Evolutionary conservation across 441 rosid species (phyloP), one percentile per base, ranked within the genome.

Genomic region (Populus trichocarpa): DNA sequence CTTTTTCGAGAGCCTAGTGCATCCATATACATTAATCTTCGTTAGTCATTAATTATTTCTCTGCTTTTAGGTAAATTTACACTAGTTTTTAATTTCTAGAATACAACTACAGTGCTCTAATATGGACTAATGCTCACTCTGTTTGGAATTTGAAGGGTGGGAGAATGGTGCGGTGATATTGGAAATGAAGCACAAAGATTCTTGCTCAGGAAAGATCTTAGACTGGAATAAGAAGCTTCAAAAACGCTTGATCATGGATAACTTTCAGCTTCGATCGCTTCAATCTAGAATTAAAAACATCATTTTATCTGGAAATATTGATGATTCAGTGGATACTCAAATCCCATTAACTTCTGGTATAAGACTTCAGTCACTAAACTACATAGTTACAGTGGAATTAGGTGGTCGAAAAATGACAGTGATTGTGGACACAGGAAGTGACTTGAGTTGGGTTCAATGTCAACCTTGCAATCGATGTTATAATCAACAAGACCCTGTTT

Each of bases 361-460:
- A 46, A 87, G 83, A 69, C 91, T 94, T 20, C 79, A 86, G 71
- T 89, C 91, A n/a, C 79, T 96, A 25, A 94, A 96, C 84, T 96
- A 96, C 89, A 82, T 92, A 25, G 99, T 90, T 64, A 83, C 89
- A 36, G 81, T 96, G 35, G 85, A 84, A 40, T 28, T 96, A 53
- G 97, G 93, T 2, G 88, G 89, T 18, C 78, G 63, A 73, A 88
- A 89, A 46, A 84, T 89, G 90, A 89, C 85, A 33, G 87, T 92
- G 40, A 92, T 96, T 35, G 95, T 90, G 18, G 98, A 96, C 77
- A 96, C 97, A 0, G 99, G 99, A 72, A 96, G 99, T 71, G 99
- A 96, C 78, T 85, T 96, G 82, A 94, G 96, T 8, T 96, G 98
- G 99, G 92, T 96, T 67, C 99, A 94, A 77, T 96, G 99, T 84